A percentile compares a stretch with the other conserved stretches of the same genome.
phyloP scores from a whole-genome alignment of 129 eudicot species.

The Solidago caesia region DNA sequence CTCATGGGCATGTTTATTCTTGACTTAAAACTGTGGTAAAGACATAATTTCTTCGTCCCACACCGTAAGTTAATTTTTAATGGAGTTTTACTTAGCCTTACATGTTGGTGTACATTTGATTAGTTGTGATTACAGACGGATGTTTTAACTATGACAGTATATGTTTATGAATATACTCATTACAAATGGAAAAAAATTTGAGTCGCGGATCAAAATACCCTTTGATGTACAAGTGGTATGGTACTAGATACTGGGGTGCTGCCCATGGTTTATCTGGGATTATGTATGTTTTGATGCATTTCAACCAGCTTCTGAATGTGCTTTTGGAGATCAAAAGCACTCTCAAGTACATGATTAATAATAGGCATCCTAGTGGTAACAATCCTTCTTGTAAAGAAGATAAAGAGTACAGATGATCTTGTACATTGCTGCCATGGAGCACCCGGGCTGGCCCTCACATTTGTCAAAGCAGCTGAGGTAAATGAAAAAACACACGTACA shows the following conservation, averaged over 20 bases:
- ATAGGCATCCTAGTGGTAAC: constrained; percentile 13
- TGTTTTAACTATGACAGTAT: neutral
- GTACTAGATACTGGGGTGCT: constrained; percentile 13
- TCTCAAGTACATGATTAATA: constrained; percentile 16
- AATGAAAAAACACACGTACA: neutral
- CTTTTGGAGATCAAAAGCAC: constrained; percentile 15
- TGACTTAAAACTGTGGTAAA: neutral
- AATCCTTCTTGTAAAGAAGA: constrained; percentile 15
- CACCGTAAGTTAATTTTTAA: neutral
- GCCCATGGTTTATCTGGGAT: constrained; percentile 21
- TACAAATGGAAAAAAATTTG: neutral
- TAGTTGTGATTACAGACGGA: neutral
- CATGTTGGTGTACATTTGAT: neutral
- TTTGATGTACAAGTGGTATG: constrained; percentile 14
- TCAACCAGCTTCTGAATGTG: neutral
- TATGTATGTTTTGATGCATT: constrained; percentile 20
- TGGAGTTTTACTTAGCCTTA: neutral
- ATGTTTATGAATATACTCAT: neutral
- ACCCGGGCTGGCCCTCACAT: constrained; percentile 23
- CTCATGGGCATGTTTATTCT: constrained; percentile 23
- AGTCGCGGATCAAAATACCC: neutral
- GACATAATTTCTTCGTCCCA: constrained; percentile 3
- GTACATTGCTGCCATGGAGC: constrained; percentile 22
- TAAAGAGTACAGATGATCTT: neutral
- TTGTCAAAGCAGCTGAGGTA: constrained; percentile 28